Conservation (phyloP, 306 rosid genomes). For the Lotus japonicus region DNA sequence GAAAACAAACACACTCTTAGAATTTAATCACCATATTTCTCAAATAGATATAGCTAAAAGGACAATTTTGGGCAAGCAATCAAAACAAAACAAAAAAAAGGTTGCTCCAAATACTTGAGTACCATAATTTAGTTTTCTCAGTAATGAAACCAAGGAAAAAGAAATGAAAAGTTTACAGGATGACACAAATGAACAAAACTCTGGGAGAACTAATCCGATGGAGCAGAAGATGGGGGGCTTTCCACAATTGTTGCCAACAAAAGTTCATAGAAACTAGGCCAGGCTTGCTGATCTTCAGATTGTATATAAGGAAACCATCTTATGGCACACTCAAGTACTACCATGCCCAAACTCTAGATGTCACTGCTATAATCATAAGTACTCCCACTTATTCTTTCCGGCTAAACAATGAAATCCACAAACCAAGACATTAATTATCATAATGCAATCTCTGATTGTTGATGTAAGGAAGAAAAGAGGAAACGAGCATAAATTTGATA, state of each 20-base stretch:
- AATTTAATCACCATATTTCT: background rate
- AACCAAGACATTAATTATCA: conserved; percentile 11
- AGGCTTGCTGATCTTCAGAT: conserved; percentile 80
- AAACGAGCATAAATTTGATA: background rate
- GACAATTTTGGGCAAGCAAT: background rate
- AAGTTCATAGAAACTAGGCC: conserved; percentile 97
- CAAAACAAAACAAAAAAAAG: background rate
- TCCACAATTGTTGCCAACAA: conserved; percentile 78
- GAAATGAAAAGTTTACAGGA: conserved; percentile 54
- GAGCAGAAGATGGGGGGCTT: conserved; percentile 93
- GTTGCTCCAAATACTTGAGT: background rate
- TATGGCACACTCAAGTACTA: conserved; percentile 93
- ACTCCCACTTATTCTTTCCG: conserved; percentile 90
- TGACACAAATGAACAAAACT: conserved; percentile 89
- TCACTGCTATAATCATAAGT: conserved; percentile 94
- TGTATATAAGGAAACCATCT: conserved; percentile 90
- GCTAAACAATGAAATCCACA: conserved; percentile 46
- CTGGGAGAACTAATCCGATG: conserved; percentile 89
- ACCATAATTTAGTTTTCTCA: background rate
- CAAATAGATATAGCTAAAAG: background rate
- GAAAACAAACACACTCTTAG: no score
- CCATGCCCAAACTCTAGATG: conserved; percentile 97
- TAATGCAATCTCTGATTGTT: background rate
- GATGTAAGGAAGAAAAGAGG: background rate
- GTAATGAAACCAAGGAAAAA: background rate